Base-by-base conservation (phyloP, 2,329 filamentous ascomycete genomes). In the Sclerotiophoma versabilis region DNA sequence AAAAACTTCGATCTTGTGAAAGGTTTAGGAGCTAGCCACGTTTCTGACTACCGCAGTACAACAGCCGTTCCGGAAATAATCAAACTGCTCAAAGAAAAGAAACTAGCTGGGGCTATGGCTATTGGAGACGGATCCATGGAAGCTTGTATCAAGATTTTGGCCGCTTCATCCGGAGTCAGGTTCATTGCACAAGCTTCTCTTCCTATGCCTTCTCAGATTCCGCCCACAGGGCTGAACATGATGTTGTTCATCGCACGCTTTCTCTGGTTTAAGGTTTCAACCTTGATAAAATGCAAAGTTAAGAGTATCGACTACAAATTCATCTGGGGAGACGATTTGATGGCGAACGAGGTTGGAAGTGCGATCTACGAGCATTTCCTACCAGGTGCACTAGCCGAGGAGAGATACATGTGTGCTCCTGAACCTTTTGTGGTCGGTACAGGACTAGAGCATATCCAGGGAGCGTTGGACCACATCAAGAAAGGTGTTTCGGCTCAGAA, bases 1-100 rank as follows among this genome's bases (percentile, higher is more conserved):
- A 73, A 70, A 30, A 82, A 82, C 63, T 79, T 78, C 60, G 70
- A 76, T 3, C 75, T 80, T 17, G 71, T 80, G 4, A 76, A 76
- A 48, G 62, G 57, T 1, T 69, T 81, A 9, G 82, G 83, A 11
- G 81, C 81, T 1, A 71, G 69, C 39, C 66, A 71, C 43, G 76
- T 73, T 2, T 81, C 83, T 62, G 80, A 84, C 65, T 84, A 84
- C 71, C 22, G 22, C 6, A 17, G 22, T 6, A 14, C 12, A 37
- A 3, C 12, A 17, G 32, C 17, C 5, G 65, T 72, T 22, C 57
- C 68, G 5, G 68, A 77, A 12, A 68, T 77, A n/a, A 67, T 75
- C 15, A 49, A 50, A 4, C 65, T 67, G 3, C 59, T 78, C 50
- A 68, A 75, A 46, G 69, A 68, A 4, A 69, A 67, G 32, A 65